Evolutionary conservation across 805 yeast species (phyloP).

Genomic region (Candida manassasensis): DNA sequence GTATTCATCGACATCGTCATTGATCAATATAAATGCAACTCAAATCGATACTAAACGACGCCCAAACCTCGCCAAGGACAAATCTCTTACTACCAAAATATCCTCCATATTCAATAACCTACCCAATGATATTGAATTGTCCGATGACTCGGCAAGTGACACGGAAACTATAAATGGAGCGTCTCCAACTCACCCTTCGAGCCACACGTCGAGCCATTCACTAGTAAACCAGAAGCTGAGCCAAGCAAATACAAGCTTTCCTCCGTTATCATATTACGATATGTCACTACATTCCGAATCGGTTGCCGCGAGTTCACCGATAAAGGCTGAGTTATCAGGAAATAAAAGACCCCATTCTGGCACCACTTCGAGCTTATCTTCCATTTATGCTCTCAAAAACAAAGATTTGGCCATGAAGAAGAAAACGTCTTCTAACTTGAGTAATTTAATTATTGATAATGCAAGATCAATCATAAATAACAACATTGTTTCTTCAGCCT

Average conservation of each 20-base stretch:
- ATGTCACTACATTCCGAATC: constrained; percentile 21
- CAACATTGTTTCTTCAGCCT: constrained; percentile 28
- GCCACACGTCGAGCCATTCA: background rate
- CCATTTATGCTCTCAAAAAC: constrained; percentile 22
- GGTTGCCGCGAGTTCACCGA: constrained; percentile 23
- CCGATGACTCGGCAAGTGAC: constrained; percentile 44
- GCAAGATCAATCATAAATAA: constrained; percentile 32
- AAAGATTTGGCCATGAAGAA: constrained; percentile 17
- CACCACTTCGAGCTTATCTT: constrained; percentile 20
- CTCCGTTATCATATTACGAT: constrained; percentile 13
- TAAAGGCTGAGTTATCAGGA: constrained; percentile 19
- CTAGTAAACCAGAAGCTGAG: background rate
- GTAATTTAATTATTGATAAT: constrained; percentile 32
- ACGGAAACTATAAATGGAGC: constrained; percentile 24
- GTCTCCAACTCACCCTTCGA: background rate
- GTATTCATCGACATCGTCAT: constrained; percentile 28
- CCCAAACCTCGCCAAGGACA: constrained; percentile 2
- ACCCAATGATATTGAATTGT: constrained; percentile 44
- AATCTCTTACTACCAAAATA: constrained; percentile 27
- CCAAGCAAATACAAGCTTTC: background rate
- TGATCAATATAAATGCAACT: constrained; percentile 23
- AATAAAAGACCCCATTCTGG: constrained; percentile 7
- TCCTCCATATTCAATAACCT: constrained; percentile 39
- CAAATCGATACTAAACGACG: constrained; percentile 1
- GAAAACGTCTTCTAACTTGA: constrained; percentile 27